Evolutionary conservation across 805 yeast species (phyloP), one percentile per base, ranked within the genome.

Genomic region (Cyberlindnera japonica): DNA sequence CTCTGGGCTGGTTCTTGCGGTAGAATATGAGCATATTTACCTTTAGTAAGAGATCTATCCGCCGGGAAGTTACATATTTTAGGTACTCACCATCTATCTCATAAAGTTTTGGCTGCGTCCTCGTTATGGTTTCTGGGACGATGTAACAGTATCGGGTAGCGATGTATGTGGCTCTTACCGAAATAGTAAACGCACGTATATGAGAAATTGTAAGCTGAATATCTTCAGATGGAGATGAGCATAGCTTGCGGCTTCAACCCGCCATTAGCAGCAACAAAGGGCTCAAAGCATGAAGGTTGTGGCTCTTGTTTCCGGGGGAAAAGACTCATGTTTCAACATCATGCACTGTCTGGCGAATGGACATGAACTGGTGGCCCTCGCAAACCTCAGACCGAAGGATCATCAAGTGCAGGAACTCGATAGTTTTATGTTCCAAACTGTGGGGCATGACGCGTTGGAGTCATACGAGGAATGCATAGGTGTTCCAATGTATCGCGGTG

Each of bases 361-460:
- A 12, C 99, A 93, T 64, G 85, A 86, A 52, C 66, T 93, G 6
- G 77, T 77, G 1, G 96, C 96, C 1, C 62, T 91, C 34, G 98
- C 89, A 0, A 93, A 93, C 54, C 62, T 93, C 45, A 77, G 79
- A 53, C 96, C 96, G 1, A 70, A 71, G 1, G 62, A 59, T 24
- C 54, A 69, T 17, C 35, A 50, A 5, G 57, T 63, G 19, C 82
- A 79, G 50, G 99, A 93, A 60, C 65, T 93, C 39, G 97, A 93
- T 59, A 86, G 96, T 39, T 91, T 83, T 57, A 93, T 93, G 99
- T 93, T 86, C 62, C 99, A 93, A 63, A 93, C 99, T 0, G 98
- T 93, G 7, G 99, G 99, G 0, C 93, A 85, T 60, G 86, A 83
- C 47, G 76, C 84, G 3, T 69, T 93, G 3, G 71, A 75, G 0